Base-by-base conservation (phyloP, 148 eudicot genomes). In the Rhododendron vialii region DNA sequence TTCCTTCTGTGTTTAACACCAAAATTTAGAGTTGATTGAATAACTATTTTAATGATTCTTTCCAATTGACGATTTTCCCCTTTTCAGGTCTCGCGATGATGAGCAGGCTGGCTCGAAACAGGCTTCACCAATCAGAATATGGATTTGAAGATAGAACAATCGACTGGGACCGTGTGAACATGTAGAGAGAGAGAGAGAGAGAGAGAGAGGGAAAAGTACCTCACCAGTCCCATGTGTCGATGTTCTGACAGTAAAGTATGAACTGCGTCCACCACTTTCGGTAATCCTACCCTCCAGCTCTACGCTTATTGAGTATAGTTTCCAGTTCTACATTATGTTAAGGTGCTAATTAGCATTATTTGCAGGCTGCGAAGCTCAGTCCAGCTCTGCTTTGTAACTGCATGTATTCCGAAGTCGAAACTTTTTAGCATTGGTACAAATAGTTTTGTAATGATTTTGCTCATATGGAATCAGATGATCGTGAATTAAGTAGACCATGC, bases 51-150 rank as follows among this genome's bases (percentile, higher is more conserved):
- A 12, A 38, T 8, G 26, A 20, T 33, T 57, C 18, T 69, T 84
- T 30, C 83, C 82, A 30, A 88, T 22, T 77, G 55, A 30, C 5
- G 26, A 24, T 30, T 82, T 3, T 77, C 35, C 84, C 79, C 14
- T 59, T 7, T 24, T 83, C 92, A 95, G 98, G 98, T 80, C 94
- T 94, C 63, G 93, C 96, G 3, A 84, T 86, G 84, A 96, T 94
- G 95, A 90, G 92, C 88, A 92, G 92, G 84, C 87, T 95, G 90
- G 89, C 87, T n/a, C 90, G 90, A 80, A 93, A 89, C 90, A 91
- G 92, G 92, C 89, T 94, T 87, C 92, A 90, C 48, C 93, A 88
- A 67, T 88, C 88, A 24, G 91, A 85, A 30, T 88, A 86, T 88
- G 87, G 78, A 85, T 87, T 91, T 57, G 95, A 91, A 45, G 95